Conservation (phyloP, 1,284 basidiomycete genomes). For the Porphyrellus sp. region DNA sequence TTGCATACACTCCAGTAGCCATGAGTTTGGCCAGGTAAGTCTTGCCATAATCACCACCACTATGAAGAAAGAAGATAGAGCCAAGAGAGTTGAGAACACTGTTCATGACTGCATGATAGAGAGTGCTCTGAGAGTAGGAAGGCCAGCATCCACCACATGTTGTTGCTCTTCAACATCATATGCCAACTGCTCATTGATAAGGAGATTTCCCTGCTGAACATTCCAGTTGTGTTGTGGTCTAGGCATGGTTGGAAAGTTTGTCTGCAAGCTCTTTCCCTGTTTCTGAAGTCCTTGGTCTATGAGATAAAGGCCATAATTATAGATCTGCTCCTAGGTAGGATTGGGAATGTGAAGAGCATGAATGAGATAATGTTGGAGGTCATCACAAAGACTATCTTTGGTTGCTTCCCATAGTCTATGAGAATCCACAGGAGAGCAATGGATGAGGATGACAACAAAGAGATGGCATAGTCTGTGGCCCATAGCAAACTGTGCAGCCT, state of each 20-base stretch:
- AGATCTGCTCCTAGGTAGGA: constrained; percentile 32
- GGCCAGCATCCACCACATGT: no score
- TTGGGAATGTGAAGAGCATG: constrained; percentile 9
- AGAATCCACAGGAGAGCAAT: constrained; percentile 30
- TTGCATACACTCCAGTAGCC: constrained; percentile 29
- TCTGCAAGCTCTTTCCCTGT: constrained; percentile 20
- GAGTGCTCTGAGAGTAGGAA: constrained; percentile 1
- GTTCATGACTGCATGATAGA: constrained; percentile 13
- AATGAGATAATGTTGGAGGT: constrained; percentile 20
- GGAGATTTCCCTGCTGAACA: constrained; percentile 25
- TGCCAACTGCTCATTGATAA: constrained; percentile 39
- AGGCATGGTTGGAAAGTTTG: constrained; percentile 36
- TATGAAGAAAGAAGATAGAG: constrained; percentile 43
- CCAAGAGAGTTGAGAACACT: constrained; percentile 7
- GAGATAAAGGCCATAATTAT: constrained; percentile 40
- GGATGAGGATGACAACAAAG: constrained; percentile 34
- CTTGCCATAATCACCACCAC: constrained; percentile 48
- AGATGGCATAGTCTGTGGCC: constrained; percentile 31
- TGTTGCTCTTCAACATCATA: constrained; percentile 36
- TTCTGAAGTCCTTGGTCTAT: constrained; percentile 33
- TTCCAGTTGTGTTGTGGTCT: constrained; percentile 30
- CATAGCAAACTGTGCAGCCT: constrained; percentile 33
- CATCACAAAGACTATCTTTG: constrained; percentile 38
- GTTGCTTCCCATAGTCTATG: constrained; percentile 29
- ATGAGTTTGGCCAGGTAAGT: constrained; percentile 47